Evolutionary conservation across 73 alveolate species (phyloP).

Genomic region (Paramecium sexaurelia): DNA sequence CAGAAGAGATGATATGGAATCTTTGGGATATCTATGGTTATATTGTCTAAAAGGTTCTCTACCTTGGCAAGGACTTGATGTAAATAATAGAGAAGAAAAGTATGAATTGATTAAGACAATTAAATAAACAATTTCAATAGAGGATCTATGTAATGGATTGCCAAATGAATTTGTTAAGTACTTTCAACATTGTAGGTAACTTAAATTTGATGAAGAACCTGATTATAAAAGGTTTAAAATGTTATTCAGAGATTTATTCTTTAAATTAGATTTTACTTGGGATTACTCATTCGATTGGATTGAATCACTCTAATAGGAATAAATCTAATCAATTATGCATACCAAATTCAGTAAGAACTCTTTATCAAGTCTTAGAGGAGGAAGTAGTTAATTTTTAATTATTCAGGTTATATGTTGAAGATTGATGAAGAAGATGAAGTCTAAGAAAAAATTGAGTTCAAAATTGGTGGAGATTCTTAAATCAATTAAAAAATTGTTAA

Average conservation of each 20-base stretch:
- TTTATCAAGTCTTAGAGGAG: constrained; percentile 32
- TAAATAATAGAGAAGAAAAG: constrained; percentile 85
- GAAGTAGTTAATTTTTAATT: background rate
- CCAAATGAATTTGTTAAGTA: constrained; percentile 86
- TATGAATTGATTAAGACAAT: constrained; percentile 79
- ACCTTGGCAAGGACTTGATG: constrained; percentile 92
- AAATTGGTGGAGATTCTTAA: background rate
- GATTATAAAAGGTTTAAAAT: constrained; percentile 83
- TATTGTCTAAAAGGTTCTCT: constrained; percentile 87
- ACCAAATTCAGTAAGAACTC: constrained; percentile 7
- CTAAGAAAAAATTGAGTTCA: constrained; percentile 44
- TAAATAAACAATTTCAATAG: constrained; percentile 83
- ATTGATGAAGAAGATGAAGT: constrained; percentile 44
- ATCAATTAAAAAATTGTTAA: background rate
- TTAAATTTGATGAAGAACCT: constrained; percentile 90
- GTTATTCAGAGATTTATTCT: constrained; percentile 75
- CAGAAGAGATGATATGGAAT: constrained; percentile 94
- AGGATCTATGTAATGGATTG: constrained; percentile 82
- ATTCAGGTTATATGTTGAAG: background rate
- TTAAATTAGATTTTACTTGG: constrained; percentile 48
- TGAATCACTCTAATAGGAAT: background rate
- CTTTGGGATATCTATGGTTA: constrained; percentile 83
- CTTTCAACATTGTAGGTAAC: constrained; percentile 82
- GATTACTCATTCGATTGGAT: constrained; percentile 50
- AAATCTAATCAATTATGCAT: background rate